Conservation (phyloP, 1,139 yeast species). For the Hansenula sp. region DNA sequence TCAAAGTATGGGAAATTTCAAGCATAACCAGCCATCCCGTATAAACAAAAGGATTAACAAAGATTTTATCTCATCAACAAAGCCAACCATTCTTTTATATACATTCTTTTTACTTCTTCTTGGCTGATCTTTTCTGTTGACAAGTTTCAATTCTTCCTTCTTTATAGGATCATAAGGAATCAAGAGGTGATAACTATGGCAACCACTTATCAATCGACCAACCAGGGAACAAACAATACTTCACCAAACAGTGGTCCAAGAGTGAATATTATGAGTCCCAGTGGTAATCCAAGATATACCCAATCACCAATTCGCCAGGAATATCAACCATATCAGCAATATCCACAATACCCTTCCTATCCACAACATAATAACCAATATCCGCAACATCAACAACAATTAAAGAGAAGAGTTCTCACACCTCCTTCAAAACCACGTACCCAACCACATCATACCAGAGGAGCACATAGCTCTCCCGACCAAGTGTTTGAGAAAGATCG, state of each 20-base stretch:
- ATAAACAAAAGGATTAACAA: neutral
- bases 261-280: neutral
- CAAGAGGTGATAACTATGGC: neutral
- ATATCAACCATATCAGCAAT: neutral
- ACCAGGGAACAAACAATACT: too few species aligned
- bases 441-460: neutral
- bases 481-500: neutral
- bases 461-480: neutral
- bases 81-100: too few species aligned
- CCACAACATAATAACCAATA: neutral
- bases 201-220: neutral
- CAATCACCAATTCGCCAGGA: neutral
- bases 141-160: too few species aligned
- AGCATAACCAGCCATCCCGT: neutral
- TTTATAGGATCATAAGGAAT: too few species aligned
- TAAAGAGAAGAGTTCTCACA: neutral
- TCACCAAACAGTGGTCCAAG: too few species aligned
- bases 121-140: too few species aligned
- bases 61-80: neutral
- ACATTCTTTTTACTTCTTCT: too few species aligned
- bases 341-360: too few species aligned
- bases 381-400: neutral
- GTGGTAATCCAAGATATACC: neutral
- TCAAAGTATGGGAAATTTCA: neutral
- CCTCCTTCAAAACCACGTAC: neutral